Base-by-base conservation (phyloP, 345 rosid species). In the Aquilaria sinensis region DNA sequence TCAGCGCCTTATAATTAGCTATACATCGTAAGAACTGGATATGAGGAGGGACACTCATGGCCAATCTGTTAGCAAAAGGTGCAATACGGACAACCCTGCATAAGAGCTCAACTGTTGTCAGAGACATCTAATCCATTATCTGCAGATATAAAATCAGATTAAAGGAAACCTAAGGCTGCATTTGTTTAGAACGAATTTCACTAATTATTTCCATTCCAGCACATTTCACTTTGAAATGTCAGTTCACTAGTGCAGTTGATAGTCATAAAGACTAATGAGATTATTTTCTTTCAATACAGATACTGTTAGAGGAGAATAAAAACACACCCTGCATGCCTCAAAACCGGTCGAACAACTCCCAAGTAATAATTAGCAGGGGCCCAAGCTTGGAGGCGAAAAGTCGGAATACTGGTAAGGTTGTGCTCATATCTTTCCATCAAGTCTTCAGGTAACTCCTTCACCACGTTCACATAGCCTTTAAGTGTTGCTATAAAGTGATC, bases 31-130 rank as follows among this genome's bases (percentile, higher is more conserved):
- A 75, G 56, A 82, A 75, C 70, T 93, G 98, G 70, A 90, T 83
- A 67, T 84, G 87, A 34, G 92, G 77, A 2, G 97, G 97, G 54
- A 88, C 89, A 74, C 81, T 80, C 98, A 93, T 93, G n/a, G 97
- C 85, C 81, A 93, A 73, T 83, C 98, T 82, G 77, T 93, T 90
- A 50, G 98, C 97, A 66, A 93, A 93, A 2, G 98, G 96, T n/a
- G 90, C 75, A 33, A 93, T 77, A 50, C 87, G 89, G 59, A 93
- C 73, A 67, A 88, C 94, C 82, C 98, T 93, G 83, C 76, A 78
- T 65, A 15, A 50, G 43, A 37, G 43, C 43, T 9, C 43, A 37
- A 37, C 2, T 37, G 43, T 37, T 37, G 43, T 37, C 43, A 37
- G 43, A 37, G 43, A 37, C 7, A 37, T 37, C 8, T 37, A 60